Evolutionary conservation across 257 asterid genomes (phyloP), one percentile per base, ranked within the genome.

Genomic region (Solanum commersonii): DNA sequence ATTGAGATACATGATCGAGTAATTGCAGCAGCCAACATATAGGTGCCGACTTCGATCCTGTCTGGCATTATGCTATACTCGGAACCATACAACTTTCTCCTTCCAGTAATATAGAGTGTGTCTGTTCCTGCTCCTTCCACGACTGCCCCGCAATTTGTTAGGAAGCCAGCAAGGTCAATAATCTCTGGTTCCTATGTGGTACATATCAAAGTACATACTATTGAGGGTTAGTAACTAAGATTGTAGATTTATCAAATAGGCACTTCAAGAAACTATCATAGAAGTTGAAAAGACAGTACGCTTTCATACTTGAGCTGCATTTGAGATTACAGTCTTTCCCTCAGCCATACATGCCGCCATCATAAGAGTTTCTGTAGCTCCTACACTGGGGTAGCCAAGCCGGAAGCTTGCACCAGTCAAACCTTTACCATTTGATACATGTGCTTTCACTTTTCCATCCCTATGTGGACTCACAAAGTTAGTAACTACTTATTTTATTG

Each of bases 321-420:
- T 91, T 12, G 91, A 85, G 71, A 92, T 92, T 60, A 87, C 56
- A 8, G 93, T 89, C 13, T 74, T 89, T 60, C 94, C 93, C 10
- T 90, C 25, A 20, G 94, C 94, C 91, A 91, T 11, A 84, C 88
- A 88, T 10, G 93, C 94, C 5, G 94, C 94, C 93, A 92, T 92
- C 89, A 92, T 90, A 23, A 90, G 93, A 29, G 94, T 92, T 91
- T 92, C 89, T 60, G 94, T 92, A 46, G 94, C 94, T 63, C 94
- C 94, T 9, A 92, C 94, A 29, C 94, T 92, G 1, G 93, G 93
- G 90, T 86, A 92, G 35, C 85, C 90, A 11, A 92, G 93, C 5
- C 70, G 42, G 65, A 92, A 91, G 33, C 49, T 88, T 89, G 92
- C 94, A 71, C 94, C 94, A 52, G 84, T 88, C 86, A 92, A 78